Evolutionary conservation across 1,284 basidiomycete species (phyloP), one percentile per base, ranked within the genome.

Genomic region (Apiotrichum gracile): DNA sequence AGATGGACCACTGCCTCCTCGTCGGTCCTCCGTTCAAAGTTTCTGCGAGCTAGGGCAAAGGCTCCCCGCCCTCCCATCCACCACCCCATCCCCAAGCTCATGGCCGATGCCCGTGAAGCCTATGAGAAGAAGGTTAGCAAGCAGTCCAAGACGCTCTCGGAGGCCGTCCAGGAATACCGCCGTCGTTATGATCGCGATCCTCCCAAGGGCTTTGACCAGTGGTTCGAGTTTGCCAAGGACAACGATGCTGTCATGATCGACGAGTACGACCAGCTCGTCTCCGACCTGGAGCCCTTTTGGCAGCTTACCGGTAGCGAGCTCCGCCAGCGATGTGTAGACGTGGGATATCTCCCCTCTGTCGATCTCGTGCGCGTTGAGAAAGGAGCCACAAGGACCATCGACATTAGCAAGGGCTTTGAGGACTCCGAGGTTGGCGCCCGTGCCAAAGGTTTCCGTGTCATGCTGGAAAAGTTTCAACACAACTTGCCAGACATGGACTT

Each of bases 401-500:
- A 83, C 39, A 75, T 87, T 47, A 77, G 82, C 52, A 82, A 82
- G 41, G 79, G 78, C 2, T 83, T 82, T 57, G 78, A 81, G 31
- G 84, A 83, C 64, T 74, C 77, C 0, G 88, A 89, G 66, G 83
- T 84, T 48, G 84, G 87, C 55, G 85, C 85, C 22, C 81, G 91
- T 49, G 86, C 89, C 0, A 78, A 79, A 49, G 88, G 87, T 13
- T 88, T 92, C 73, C 77, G 81, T 49, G 74, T 76, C 47, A 88
- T 92, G 82, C 74, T 91, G 22, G 78, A 81, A 49, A 82, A 82
- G 62, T 91, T 91, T 69, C 81, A 82, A 58, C 58, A 63, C 40
- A 68, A 91, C 82, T 80, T 96, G 4, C 91, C 91, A 12, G 83
- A 94, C 76, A 85, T 96, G 83, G 86, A 92, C 64, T 85, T 96